Base-by-base conservation (phyloP, 345 rosid genomes). In the Salix brachista region DNA sequence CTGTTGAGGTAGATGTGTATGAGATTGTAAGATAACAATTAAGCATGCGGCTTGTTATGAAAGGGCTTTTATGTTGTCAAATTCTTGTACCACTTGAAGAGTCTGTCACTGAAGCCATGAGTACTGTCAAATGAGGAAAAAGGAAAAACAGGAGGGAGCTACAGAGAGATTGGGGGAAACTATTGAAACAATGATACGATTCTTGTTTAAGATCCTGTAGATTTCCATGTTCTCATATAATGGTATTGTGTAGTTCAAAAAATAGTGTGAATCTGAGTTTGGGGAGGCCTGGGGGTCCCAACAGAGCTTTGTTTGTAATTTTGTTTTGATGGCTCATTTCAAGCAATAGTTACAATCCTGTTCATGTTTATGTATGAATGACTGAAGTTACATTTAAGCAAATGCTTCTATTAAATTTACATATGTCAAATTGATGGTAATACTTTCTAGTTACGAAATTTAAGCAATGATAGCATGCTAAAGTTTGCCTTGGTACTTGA, bases 261-360 rank as follows among this genome's bases (percentile, higher is more conserved):
- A 37, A 37, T 7, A 37, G 41, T 37, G 28, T 26, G 41, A 37
- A 37, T 37, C 41, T 37, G 41, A 37, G 41, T 8, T 37, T 8
- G 41, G 41, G 41, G 41, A 7, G 32, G 72, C 13, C 23, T 62
- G 56, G 30, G 78, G 80, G 85, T 65, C 82, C 78, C 77, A 44
- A 68, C 8, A 18, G 46, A 37, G 60, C 21, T 25, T 11, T 32
- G 60, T 34, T 56, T 11, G 21, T 18, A 10, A 8, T 66, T 72
- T 70, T 26, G 9, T 60, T 21, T 74, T 56, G 74, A 83, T 69
- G 60, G 26, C 44, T 77, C 80, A 72, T 69, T 62, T 82, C 78
- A 72, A 54, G 80, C 70, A 83, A 77, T 65, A 80, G 79, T 79
- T 32, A 60, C 69, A 25, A 3, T 71, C 11, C 58, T 37, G 37